Base-by-base conservation (phyloP, 345 rosid genomes). In the Brassica juncea region DNA sequence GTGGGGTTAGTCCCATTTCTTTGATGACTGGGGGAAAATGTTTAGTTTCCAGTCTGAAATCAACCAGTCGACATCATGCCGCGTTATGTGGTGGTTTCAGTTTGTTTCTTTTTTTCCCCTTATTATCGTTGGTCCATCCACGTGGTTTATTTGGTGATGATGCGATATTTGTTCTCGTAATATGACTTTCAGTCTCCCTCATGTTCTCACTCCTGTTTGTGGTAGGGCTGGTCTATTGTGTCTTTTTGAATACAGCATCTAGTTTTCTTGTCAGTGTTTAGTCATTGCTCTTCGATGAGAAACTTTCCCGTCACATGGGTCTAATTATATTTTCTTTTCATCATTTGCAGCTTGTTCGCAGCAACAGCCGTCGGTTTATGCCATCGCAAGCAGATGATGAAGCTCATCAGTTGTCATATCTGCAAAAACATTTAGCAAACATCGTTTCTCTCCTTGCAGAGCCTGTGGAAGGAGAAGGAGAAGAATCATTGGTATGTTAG, bases 311-410 rank as follows among this genome's bases (percentile, higher is more conserved):
- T 34, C 10, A 16, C 32, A 27, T 52, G 39, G 35, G 35, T 37
- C 47, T 30, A 25, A 47, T 31, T 34, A 31, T 42, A 39, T 63
- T 54, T 44, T 39, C 14, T 35, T 62, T 65, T 81, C 54, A 30
- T 79, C 63, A 52, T 31, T 52, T 78, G 86, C 90, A 96, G 99
- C 97, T 93, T 81, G 99, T 89, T 37, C 97, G 98, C n/a, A 89
- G 98, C 93, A 93, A 92, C 76, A 92, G 89, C 86, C 92, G 99
- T 61, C 90, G 99, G 70, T 90, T 89, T 84, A 84, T 88, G 97
- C 98, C 98, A 65, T 96, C 99, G 25, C 98, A 88, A 79, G 88
- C 89, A 49, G 99, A 96, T 83, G 99, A 96, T 84, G 99, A 93
- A 89, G 94, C 92, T 81, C 99, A 93, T 86, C 99, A 96, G 34